Base-by-base conservation (phyloP, 1,284 basidiomycete species). In the Pseudozyma sp. region DNA sequence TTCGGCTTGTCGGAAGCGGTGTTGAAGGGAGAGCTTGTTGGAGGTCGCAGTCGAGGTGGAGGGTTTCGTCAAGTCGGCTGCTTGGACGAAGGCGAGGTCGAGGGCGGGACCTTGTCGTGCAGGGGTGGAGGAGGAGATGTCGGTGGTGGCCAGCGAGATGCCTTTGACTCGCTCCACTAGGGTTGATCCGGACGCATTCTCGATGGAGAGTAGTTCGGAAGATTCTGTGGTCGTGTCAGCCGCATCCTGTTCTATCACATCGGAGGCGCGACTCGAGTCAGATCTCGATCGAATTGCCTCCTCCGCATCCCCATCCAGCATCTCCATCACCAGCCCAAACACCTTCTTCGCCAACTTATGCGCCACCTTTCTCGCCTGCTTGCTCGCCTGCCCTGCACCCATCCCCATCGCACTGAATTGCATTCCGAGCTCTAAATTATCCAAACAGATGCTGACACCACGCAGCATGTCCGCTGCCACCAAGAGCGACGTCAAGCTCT, bases 261-360 rank as follows among this genome's bases (percentile, higher is more conserved):
- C 19, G 29, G 17, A 7, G 16, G 10, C 14, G 31, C 5, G 6
- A 11, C 11, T 5, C 9, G n/a, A 11, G 9, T 17, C 35, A 14
- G n/a, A 29, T 29, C 35, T 31, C n/a, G 59, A 11, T 2, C 44
- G 45, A 11, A 62, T 19, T 11, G 48, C 54, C 37, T 79, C 72
- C 19, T 80, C 71, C 17, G 57, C 58, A 24, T 81, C 80, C 0
- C 59, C 64, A 29, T 79, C 69, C 49, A 80, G 68, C 31, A 67
- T 47, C 8, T 76, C 73, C 48, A 74, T 56, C 0, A 81, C 58
- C 17, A 51, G 19, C 7, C 44, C 46, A 10, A 75, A 56, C 2
- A 78, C 50, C 14, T 54, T 54, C 53, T 62, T 64, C 4, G 71
- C 78, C 14, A 80, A 46, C 29, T 54, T 63, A 37, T 81, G 76